Evolutionary conservation across 257 asterid species (phyloP).

Genomic region (Solanum etuberosum): DNA sequence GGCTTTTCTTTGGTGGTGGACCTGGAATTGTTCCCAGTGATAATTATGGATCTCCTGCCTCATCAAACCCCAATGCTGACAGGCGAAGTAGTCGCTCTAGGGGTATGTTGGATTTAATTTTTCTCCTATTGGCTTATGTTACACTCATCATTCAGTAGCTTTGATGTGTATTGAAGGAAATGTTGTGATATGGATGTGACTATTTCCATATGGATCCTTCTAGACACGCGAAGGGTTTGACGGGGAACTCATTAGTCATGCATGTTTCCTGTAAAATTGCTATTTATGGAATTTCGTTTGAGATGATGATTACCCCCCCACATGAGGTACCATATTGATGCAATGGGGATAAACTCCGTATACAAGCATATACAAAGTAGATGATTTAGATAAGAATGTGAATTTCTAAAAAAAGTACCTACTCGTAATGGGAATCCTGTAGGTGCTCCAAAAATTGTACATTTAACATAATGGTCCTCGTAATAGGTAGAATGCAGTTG

Average conservation of each 20-base stretch:
- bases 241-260: not conserved
- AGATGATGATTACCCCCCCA: not conserved
- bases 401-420: not conserved
- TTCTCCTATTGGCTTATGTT: not conserved
- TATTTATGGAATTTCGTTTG: not conserved
- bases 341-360: not conserved
- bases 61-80: constrained; percentile 48
- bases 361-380: not conserved
- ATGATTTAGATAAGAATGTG: not conserved
- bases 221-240: not conserved
- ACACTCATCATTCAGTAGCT: not conserved
- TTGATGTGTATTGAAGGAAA: not conserved
- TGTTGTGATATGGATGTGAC: not conserved
- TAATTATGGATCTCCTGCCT: constrained; percentile 50
- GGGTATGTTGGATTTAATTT: constrained; percentile 30
- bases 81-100: constrained; percentile 79
- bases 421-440: not conserved
- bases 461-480: not conserved
- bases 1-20: constrained; percentile 88
- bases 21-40: constrained; percentile 73
- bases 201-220: not conserved
- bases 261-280: not conserved
- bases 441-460: not conserved
- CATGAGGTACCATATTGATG: not conserved
- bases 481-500: not conserved